Evolutionary conservation across 179 eudicot species (phyloP).

Genomic region (Patellifolia procumbens): DNA sequence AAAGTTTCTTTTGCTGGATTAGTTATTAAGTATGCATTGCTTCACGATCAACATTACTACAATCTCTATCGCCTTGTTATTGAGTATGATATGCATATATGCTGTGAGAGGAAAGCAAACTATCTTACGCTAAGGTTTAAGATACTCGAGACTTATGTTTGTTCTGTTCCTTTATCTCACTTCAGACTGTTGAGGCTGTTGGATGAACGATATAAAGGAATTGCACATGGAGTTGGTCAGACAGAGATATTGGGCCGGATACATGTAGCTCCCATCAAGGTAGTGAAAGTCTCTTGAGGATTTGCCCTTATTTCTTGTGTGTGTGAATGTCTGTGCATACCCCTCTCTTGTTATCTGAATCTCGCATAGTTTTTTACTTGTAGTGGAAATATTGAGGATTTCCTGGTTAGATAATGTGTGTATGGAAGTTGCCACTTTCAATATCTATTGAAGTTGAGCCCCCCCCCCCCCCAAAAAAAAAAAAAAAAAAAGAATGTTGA

Average conservation of each 20-base stretch:
- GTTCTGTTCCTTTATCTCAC: constrained; percentile 12
- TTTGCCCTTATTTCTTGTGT: constrained; percentile 9
- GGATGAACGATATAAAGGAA: constrained; percentile 89
- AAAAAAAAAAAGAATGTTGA: neutral
- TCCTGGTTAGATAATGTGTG: neutral
- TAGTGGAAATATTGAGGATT: neutral
- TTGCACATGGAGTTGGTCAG: constrained; percentile 99
- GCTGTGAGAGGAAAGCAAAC: neutral
- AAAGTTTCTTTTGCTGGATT: neutral
- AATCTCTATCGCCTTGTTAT: neutral
- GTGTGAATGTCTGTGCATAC: neutral
- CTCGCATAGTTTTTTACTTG: neutral
- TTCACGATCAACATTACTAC: neutral
- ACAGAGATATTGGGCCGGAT: constrained; percentile 91
- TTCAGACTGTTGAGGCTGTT: constrained; percentile 85
- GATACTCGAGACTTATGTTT: constrained; percentile 11
- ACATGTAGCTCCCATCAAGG: constrained; percentile 98
- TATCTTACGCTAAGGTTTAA: neutral
- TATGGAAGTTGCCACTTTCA: neutral
- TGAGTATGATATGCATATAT: neutral
- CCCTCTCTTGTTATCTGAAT: constrained; percentile 12
- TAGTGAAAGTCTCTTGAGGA: constrained; percentile 28
- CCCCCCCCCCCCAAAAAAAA: too few relatives aligned
- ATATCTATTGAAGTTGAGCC: neutral
- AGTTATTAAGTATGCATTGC: neutral